Base-by-base conservation (phyloP, 75 land plant species). In the Sequoiadendron giganteum region DNA sequence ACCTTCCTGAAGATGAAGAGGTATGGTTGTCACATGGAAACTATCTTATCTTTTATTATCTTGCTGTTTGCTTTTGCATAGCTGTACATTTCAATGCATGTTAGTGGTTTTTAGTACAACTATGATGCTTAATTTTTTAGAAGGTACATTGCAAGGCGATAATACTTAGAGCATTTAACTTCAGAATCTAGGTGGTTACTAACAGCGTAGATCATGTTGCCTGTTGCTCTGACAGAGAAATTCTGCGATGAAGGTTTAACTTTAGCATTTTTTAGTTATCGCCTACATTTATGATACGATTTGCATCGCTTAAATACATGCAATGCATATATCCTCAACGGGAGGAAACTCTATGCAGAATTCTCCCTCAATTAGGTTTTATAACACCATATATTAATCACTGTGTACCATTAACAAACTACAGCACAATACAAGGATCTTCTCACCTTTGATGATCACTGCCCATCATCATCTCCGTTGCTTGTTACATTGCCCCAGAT, bases 1-100 rank as follows among this genome's bases (percentile, higher is more conserved):
- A 45, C 52, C 52, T 82, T 28, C 52, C 84, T 13, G 32, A 82
- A 28, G 84, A 82, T n/a, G 30, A 82, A 47, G 84, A 82, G 84
- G 84, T 82, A 82, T 45, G 52, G 16, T 73, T n/a, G 14, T 28
- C 48, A 42, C 45, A 79, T 21, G 40, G 47, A 10, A 43, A 47
- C 84, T 47, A 82, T 45, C 52, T 82, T 28, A 28, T 39, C 70
- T 65, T 40, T 7, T 79, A 42, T 28, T 82, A 30, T 45, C n/a
- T 52, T 82, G 1, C 45, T 28, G 52, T 10, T 10, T 43, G 34
- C 49, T 82, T 82, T 47, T 47, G 4, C 30, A 82, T 82, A 47
- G 84, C 10, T n/a, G 34, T 25, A 28, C 28, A 47, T 47, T 45
- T 45, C 48, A 82, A 43, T 47, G 52, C 14, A 43, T 45, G 52